phyloP scores from a whole-genome alignment of 371 early-diverging fungal species.

The Lichtheimia corymbifera region DNA sequence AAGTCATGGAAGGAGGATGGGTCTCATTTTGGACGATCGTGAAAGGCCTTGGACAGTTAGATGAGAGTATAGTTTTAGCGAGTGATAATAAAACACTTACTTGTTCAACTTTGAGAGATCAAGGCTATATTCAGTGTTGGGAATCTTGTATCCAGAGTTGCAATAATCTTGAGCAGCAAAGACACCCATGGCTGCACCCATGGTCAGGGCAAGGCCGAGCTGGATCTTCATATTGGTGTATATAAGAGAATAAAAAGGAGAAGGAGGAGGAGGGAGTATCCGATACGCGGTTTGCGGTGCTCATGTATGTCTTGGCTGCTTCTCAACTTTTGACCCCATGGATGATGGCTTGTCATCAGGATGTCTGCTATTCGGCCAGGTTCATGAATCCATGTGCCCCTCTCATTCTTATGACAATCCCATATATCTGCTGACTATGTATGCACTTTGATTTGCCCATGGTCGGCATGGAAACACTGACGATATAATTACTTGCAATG shows the following conservation, averaged over 20 bases:
- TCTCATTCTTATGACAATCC: too few species aligned
- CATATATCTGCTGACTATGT: too few species aligned
- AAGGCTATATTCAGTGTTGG: constrained; percentile 6
- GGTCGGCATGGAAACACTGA: too few species aligned
- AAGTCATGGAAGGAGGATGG: constrained; percentile 3
- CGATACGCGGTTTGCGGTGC: too few species aligned
- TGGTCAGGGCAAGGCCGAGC: constrained; percentile 8
- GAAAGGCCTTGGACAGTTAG: constrained; percentile 10
- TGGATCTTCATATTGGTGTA: constrained; percentile 7
- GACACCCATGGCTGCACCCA: constrained; percentile 6
- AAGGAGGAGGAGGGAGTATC: not conserved
- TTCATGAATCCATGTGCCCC: too few species aligned
- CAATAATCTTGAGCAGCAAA: constrained; percentile 16
- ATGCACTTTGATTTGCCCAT: too few species aligned
- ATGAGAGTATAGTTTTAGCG: not conserved
- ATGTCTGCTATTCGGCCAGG: too few species aligned
- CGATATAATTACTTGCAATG: too few species aligned
- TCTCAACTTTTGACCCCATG: too few species aligned
- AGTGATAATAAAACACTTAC: constrained; percentile 1
- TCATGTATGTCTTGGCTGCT: too few species aligned
- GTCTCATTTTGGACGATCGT: constrained; percentile 5
- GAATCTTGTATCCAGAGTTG: constrained; percentile 7
- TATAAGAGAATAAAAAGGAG: not conserved
- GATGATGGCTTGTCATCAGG: too few species aligned
- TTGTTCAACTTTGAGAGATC: constrained; percentile 24